Evolutionary conservation across 1,139 yeast species (phyloP).

Genomic region (Keqinozyma sinolaborantium): DNA sequence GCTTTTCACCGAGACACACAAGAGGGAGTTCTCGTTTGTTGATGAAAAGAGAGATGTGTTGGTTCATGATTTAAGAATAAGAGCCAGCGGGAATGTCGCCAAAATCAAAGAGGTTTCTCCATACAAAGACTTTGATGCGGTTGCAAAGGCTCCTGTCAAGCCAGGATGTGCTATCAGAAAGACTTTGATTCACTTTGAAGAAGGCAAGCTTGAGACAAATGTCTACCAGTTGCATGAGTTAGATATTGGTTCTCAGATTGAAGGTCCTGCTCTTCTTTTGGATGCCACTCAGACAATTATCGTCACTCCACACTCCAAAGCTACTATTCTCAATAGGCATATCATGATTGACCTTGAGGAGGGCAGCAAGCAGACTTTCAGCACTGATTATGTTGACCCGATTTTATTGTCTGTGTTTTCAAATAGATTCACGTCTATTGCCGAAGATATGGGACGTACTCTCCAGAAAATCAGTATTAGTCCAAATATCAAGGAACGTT

Average conservation of each 20-base stretch:
- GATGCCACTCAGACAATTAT: conserved; percentile 87
- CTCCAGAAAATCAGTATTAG: conserved; percentile 76
- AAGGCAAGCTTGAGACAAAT: conserved; percentile 6
- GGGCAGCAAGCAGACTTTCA: conserved; percentile 18
- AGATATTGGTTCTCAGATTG: conserved; percentile 46
- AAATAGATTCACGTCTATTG: conserved; percentile 81
- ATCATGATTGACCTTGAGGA: conserved; percentile 40
- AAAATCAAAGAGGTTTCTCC: conserved; percentile 8
- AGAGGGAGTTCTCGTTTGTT: conserved; percentile 67
- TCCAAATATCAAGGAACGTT: conserved; percentile 75
- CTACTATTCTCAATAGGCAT: conserved; percentile 52
- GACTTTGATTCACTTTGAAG: conserved; percentile 7
- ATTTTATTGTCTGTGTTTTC: conserved; percentile 73
- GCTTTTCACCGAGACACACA: conserved; percentile 47
- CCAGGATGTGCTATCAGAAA: no score
- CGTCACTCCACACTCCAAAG: conserved; percentile 68
- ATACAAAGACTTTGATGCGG: conserved; percentile 4
- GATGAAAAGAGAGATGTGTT: conserved; percentile 44
- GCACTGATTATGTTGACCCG: conserved; percentile 51
- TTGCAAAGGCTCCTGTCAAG: no score
- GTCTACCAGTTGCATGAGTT: conserved; percentile 51
- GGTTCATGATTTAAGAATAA: conserved; percentile 15
- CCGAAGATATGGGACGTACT: conserved; percentile 85
- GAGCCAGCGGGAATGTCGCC: conserved; percentile 8
- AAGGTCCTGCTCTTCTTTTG: conserved; percentile 81